Percentiles rank a stretch among this genome's conserved stretches.
phyloP scores from a whole-genome alignment of 176 grass and related monocot genomes.

The Musa acuminata region DNA sequence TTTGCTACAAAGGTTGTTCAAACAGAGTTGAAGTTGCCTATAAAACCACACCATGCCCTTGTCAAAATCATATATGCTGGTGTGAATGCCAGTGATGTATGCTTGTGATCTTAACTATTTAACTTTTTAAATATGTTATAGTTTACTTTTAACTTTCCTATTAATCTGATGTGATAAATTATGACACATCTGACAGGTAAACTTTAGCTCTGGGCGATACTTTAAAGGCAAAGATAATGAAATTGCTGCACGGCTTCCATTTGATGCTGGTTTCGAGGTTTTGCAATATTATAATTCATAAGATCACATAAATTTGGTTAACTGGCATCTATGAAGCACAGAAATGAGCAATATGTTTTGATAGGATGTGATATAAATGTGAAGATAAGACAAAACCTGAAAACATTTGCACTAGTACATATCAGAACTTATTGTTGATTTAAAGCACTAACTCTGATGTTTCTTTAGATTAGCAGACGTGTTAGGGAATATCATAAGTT shows the following conservation, averaged over 20 bases:
- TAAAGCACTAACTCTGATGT: not conserved
- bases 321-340: not conserved
- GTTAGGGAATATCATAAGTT: not conserved
- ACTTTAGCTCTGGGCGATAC: conserved; percentile 92
- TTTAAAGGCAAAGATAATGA: conserved; percentile 67
- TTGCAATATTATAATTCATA: conserved; percentile 1
- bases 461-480: not conserved
- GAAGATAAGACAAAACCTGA: not conserved
- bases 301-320: not conserved
- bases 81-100: conserved; percentile 99
- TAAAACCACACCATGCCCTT: conserved; percentile 60
- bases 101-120: conserved; percentile 19
- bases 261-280: conserved; percentile 98
- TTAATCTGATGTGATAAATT: not conserved
- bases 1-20: conserved; percentile 66
- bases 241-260: conserved; percentile 64
- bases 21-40: conserved; percentile 55
- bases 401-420: too few species aligned
- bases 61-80: conserved; percentile 96
- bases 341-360: not conserved
- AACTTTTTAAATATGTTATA: conserved; percentile 1
- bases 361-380: not conserved
- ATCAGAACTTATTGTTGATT: not conserved
- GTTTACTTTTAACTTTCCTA: not conserved
- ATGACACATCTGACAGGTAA: conserved; percentile 49